Conservation (phyloP, 345 rosid genomes). For the Eucalyptus erythrocorys region DNA sequence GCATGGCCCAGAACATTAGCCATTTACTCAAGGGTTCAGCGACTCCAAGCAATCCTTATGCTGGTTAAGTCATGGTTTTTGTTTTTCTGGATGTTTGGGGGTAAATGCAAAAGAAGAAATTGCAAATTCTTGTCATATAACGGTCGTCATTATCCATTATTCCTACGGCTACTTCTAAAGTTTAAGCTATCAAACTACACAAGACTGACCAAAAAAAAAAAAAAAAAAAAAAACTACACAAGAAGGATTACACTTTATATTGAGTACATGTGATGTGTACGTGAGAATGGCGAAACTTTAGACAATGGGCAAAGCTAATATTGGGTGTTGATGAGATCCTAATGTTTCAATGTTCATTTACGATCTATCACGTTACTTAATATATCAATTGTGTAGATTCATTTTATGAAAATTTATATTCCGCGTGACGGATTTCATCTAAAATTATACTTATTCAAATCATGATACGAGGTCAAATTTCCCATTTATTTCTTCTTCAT, state of each 20-base stretch:
- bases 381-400: background rate
- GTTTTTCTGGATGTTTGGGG: background rate
- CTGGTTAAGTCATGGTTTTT: background rate
- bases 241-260: background rate
- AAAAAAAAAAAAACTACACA: background rate
- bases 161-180: background rate
- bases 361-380: background rate
- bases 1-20: background rate
- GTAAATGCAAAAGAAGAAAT: background rate
- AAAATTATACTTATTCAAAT: background rate
- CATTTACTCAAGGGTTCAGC: background rate
- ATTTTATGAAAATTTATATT: background rate
- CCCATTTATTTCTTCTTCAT: background rate
- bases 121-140: background rate
- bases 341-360: background rate
- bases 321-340: background rate
- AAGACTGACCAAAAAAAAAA: too few species aligned
- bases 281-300: background rate
- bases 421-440: background rate
- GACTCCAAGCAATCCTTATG: background rate
- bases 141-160: background rate
- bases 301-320: background rate
- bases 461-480: background rate
- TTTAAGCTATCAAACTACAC: background rate
- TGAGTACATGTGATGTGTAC: background rate